These are phyloP conservation scores for Phlebiopsis flavidoalba DNA, from an alignment of 768 basidiomycete genomes.

Conservation along the genomic window DNA sequence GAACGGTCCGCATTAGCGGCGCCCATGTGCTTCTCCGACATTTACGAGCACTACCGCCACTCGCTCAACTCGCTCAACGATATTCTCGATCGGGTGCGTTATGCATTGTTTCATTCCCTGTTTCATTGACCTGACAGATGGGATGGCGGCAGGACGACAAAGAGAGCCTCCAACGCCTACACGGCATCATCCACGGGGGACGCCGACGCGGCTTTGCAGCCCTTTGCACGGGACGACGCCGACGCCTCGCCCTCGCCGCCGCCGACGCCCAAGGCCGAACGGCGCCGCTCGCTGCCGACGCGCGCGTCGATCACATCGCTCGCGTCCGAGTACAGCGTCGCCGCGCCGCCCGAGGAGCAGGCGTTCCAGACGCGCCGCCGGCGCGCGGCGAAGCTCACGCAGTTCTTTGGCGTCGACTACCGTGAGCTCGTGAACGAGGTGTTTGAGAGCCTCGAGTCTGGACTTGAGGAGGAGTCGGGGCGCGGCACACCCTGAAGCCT, in stretches of 20 bases:
- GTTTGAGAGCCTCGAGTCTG: conserved; percentile 76
- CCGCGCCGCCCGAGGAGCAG: conserved; percentile 37
- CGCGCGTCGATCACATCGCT: conserved; percentile 58
- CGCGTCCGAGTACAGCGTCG: conserved; percentile 42
- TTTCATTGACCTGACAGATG: not conserved
- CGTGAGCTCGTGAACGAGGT: conserved; percentile 72
- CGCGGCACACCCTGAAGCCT: conserved; percentile 58
- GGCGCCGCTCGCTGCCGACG: conserved; percentile 65
- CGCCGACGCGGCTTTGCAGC: conserved; percentile 20
- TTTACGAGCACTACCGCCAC: conserved; percentile 75
- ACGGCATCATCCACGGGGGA: conserved; percentile 55
- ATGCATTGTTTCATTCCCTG: not conserved
- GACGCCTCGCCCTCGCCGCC: conserved; percentile 6
- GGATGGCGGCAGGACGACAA: conserved; percentile 56
- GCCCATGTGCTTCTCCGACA: conserved; percentile 30
- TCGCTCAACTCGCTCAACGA: conserved; percentile 78
- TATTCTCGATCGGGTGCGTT: conserved; percentile 73
- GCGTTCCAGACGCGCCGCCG: conserved; percentile 69
- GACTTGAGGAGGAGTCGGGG: conserved; percentile 61
- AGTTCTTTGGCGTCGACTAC: conserved; percentile 88
- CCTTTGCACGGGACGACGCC: conserved; percentile 18
- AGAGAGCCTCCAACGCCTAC: conserved; percentile 68
- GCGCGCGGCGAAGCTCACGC: conserved; percentile 76
- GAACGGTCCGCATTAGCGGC: conserved; percentile 1
- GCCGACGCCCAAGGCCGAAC: conserved; percentile 42